These are phyloP conservation scores for Naganishia kalamii DNA, from an alignment of 768 basidiomycete genomes.

Conservation along the genomic window DNA sequence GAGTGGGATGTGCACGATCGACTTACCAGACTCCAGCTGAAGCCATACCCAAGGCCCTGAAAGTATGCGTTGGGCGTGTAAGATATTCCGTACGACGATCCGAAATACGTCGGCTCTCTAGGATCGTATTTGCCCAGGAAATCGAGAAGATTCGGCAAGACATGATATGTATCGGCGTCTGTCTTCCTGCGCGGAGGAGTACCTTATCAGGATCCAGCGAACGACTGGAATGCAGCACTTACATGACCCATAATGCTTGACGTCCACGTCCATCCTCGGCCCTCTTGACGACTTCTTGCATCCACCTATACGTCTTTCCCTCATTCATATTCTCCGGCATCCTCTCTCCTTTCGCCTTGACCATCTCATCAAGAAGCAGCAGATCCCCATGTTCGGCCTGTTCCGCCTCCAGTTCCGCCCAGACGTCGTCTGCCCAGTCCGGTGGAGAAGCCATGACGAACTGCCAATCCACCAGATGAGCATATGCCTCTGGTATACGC, in stretches of 20 bases:
- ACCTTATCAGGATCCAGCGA: not conserved
- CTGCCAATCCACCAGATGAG: slow-evolving; percentile 19
- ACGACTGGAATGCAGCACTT: slow-evolving; percentile 1
- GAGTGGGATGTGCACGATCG: not conserved
- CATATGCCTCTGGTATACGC: slow-evolving; percentile 13
- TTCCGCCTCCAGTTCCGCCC: slow-evolving; percentile 25
- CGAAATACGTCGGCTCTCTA: slow-evolving; percentile 31
- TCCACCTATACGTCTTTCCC: slow-evolving; percentile 36
- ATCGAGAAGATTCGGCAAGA: slow-evolving; percentile 34
- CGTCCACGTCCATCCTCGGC: slow-evolving; percentile 29
- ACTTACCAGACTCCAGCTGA: slow-evolving; percentile 37
- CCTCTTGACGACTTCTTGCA: slow-evolving; percentile 22
- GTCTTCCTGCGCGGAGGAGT: not conserved
- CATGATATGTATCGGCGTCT: slow-evolving; percentile 27
- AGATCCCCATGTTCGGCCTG: slow-evolving; percentile 30
- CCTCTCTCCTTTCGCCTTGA: slow-evolving; percentile 11
- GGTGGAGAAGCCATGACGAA: slow-evolving; percentile 21
- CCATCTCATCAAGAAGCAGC: slow-evolving; percentile 29
- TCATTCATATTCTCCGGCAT: slow-evolving; percentile 36
- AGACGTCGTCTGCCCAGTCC: slow-evolving; percentile 13
- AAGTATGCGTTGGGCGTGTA: slow-evolving; percentile 31
- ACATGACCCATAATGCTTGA: slow-evolving; percentile 35
- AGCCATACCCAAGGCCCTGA: slow-evolving; percentile 36
- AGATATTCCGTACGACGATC: slow-evolving; percentile 26
- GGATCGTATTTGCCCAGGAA: slow-evolving; percentile 25